Percentiles rank a stretch among this genome's conserved stretches.
Conservation (phyloP, 441 rosid species). For the Kokia cookei region DNA sequence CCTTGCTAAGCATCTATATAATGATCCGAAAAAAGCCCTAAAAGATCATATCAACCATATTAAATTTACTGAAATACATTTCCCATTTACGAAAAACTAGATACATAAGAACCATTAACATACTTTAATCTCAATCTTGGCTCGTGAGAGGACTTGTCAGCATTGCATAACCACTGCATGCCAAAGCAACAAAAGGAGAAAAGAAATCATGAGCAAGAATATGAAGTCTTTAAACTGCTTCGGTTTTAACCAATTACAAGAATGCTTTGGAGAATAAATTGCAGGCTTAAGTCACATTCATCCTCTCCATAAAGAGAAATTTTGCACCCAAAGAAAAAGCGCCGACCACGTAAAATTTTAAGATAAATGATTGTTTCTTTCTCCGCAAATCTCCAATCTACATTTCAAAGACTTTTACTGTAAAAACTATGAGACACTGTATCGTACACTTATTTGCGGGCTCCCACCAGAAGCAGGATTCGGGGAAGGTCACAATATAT, state of each 20-base stretch:
- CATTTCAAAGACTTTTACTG: background rate
- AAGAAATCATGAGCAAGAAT: background rate
- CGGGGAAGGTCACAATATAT: no score
- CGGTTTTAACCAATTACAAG: background rate
- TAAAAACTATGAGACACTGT: background rate
- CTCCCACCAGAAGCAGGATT: no score
- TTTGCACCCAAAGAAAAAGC: background rate
- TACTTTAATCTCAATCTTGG: slow-evolving; percentile 87
- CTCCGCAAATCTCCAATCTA: background rate
- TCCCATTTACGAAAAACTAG: background rate
- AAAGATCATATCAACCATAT: background rate
- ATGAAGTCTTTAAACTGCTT: no score
- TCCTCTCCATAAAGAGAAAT: background rate
- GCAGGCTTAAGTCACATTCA: background rate
- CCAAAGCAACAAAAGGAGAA: slow-evolving; percentile 5
- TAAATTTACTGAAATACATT: background rate
- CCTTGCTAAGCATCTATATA: slow-evolving; percentile 76
- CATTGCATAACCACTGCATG: slow-evolving; percentile 92
- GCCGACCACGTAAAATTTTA: background rate
- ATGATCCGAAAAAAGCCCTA: slow-evolving; percentile 91
- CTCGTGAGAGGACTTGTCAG: slow-evolving; percentile 92
- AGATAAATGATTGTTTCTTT: background rate
- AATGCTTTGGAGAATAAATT: background rate
- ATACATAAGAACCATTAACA: slow-evolving; percentile 12
- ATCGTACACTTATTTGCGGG: background rate